Base-by-base conservation (phyloP, 78 protist species). In the Speleostelium caveatum region DNA sequence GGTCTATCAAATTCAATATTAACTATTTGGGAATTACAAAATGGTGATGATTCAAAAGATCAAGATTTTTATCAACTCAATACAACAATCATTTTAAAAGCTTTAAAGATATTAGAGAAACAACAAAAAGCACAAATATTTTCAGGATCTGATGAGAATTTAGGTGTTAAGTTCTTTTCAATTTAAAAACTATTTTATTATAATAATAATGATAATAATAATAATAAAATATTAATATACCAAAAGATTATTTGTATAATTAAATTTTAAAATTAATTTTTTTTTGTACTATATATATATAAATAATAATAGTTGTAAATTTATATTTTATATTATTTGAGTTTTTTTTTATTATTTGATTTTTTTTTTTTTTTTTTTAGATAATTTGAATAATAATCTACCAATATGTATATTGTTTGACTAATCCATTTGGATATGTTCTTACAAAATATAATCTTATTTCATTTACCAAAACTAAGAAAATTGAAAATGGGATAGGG, bases 401-500 rank as follows among this genome's bases (percentile, higher is more conserved):
- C 79, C 79, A 73, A 55, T 49, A 73, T 12, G 33, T 21, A 2
- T 55, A 35, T 28, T 10, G 3, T 55, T 28, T 60, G 17, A 73
- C 10, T 41, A 41, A 55, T 38, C 49, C 22, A 0, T 36, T 51
- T 59, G 93, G 93, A 58, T 73, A 58, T 32, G 6, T 86, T 62
- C 98, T 85, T 53, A 94, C 32, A 53, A 88, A 19, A 21, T 60
- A 68, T 71, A 95, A 86, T 58, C 97, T 87, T 12, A 60, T 4
- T 63, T 97, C 98, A 38, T 95, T 96, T 86, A 95, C 92, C 17
- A 63, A 0, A 45, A 97, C 68, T 75, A 97, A 94, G 45, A 94
- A 39, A 42, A 95, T n/a, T 28, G 96, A 63, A 69, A 95, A 97
- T 55, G 98, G 98, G 22, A 96, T n/a, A 60, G 97, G 97, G 2